A percentile compares a stretch with the other conserved stretches of the same genome.
Evolutionary conservation across 2,329 filamentous ascomycete genomes (phyloP).

Genomic region (Cladophialophora yegresii): DNA sequence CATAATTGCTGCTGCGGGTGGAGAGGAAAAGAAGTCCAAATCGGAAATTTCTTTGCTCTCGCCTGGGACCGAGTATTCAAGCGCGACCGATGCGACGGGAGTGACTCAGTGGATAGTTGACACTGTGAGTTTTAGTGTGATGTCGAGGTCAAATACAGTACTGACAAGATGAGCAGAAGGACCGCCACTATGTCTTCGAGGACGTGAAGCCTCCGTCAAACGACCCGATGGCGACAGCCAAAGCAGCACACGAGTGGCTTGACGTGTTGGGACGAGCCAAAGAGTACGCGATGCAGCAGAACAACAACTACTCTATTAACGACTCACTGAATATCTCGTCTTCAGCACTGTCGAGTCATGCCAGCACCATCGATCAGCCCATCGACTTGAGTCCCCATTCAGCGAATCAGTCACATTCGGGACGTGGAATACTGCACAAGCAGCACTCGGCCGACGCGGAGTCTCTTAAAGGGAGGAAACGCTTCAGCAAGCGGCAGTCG

Average conservation of each 20-base stretch:
- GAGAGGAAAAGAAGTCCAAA: conserved; percentile 94
- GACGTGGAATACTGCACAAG: conserved; percentile 51
- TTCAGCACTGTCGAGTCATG: conserved; percentile 69
- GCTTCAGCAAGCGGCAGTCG: conserved; percentile 89
- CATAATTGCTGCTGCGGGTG: conserved; percentile 84
- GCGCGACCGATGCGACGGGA: conserved; percentile 81
- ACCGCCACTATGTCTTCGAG: conserved; percentile 91
- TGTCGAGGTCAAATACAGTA: conserved; percentile 23
- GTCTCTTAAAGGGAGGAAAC: conserved; percentile 60
- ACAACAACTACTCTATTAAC: conserved; percentile 64
- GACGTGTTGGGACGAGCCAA: conserved; percentile 83
- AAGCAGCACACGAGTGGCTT: conserved; percentile 85
- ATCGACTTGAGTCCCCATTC: conserved; percentile 42
- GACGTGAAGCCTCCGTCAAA: conserved; percentile 74
- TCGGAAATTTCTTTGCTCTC: conserved; percentile 82
- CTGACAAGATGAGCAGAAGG: conserved; percentile 60
- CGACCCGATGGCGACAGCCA: conserved; percentile 64
- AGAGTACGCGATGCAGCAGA: conserved; percentile 73
- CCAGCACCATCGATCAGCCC: conserved; percentile 48
- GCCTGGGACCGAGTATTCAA: conserved; percentile 75
- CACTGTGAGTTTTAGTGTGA: conserved; percentile 66
- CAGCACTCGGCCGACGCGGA: conserved; percentile 52
- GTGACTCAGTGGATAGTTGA: conserved; percentile 87
- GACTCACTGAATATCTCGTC: conserved; percentile 68
- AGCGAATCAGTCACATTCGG: conserved; percentile 40